Base-by-base conservation (phyloP, 2,329 filamentous ascomycete species). In the Truncatella angustata region DNA sequence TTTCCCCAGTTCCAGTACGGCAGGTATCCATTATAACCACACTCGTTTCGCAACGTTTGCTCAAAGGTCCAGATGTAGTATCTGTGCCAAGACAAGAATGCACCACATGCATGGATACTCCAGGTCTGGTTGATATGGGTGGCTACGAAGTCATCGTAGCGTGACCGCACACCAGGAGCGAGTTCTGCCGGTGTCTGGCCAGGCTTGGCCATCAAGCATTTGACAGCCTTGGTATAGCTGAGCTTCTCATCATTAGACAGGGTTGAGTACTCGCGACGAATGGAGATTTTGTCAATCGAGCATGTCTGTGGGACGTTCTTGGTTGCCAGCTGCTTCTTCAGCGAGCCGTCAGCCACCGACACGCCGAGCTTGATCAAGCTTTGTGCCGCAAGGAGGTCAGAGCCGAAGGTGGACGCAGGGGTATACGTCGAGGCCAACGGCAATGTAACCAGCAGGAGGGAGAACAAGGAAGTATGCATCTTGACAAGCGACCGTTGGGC, bases 1-100 rank as follows among this genome's bases (percentile, higher is more conserved):
- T 66, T 63, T 35, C 61, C 59, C 67, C 65, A 70, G 51, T 67
- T 65, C 69, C 69, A 72, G 60, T 72, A 74, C 51, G 60, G 60
- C 36, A 61, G 60, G 18, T 49, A 40, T 3, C 60, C 58, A 1
- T 37, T 47, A 40, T 61, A 61, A 16, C 60, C 59, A 32, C 61
- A 63, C 36, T 63, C 59, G 16, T 57, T 53, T 3, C 47, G 53
- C 14, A 63, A 54, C 4, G 59, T 55, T 28, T 61, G 50, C 44
- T 63, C 60, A 24, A 56, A 63, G 18, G 44, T 53, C 39, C 55
- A 58, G 9, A 50, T 54, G 30, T 58, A 59, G 53, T 55, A 60
- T 1, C 61, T 56, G 39, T 63, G 60, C 59, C 59, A 63, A 2
- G 56, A 40, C 3, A 63, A 51, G 49, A 63, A 62, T 11, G 20